Percentiles rank a stretch among this genome's conserved stretches.
phyloP scores from a whole-genome alignment of 116 monocot genomes.

The Dioscorea cayenensis region DNA sequence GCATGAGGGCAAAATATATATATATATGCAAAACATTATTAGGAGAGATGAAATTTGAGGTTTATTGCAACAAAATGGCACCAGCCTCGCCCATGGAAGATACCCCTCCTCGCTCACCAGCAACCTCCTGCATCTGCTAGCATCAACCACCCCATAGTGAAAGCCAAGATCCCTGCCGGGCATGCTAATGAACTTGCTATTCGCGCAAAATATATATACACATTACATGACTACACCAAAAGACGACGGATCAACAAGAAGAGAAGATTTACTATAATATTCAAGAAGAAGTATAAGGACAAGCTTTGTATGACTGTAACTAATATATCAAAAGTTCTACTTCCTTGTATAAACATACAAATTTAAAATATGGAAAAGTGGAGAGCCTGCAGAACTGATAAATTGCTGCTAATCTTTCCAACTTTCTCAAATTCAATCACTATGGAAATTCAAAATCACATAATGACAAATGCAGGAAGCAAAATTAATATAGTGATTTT shows the following conservation, averaged over 20 bases:
- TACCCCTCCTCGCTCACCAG: conserved; percentile 98
- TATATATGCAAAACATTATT: background rate
- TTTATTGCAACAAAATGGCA: conserved; percentile 19
- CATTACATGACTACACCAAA: background rate
- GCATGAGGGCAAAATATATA: background rate
- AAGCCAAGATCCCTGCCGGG: conserved; percentile 97
- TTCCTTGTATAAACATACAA: too few species aligned
- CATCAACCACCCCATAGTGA: conserved; percentile 52
- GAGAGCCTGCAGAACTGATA: too few species aligned
- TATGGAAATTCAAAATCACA: too few species aligned
- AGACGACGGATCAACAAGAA: background rate
- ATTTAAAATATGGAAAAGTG: too few species aligned
- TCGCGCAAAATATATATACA: background rate
- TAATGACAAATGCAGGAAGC: too few species aligned
- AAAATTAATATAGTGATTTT: too few species aligned
- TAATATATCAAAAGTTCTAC: too few species aligned
- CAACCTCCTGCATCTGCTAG: conserved; percentile 99
- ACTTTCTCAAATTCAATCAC: too few species aligned
- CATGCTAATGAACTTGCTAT: conserved; percentile 80
- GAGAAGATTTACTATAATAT: background rate
- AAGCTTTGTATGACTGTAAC: too few species aligned
- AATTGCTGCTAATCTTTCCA: too few species aligned
- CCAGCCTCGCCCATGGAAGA: conserved; percentile 98
- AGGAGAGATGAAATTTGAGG: background rate
- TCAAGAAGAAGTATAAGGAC: too few species aligned